Conservation (phyloP, 2,329 filamentous ascomycete genomes). For the Fusarium circinatum region DNA sequence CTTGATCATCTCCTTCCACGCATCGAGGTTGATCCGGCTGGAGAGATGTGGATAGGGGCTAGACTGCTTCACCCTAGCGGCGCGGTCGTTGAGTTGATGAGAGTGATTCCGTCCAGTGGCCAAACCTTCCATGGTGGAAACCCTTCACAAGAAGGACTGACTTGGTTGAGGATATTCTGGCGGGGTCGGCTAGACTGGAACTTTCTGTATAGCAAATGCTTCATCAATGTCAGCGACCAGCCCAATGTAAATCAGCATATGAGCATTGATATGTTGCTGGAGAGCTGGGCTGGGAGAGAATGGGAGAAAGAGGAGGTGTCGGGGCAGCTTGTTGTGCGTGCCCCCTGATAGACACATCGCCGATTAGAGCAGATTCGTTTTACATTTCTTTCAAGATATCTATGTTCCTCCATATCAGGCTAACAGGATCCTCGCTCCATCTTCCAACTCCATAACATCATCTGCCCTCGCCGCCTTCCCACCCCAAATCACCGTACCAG, state of each 20-base stretch:
- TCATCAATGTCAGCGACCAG: not conserved
- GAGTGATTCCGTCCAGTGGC: conserved; percentile 2
- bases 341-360: too few relatives aligned
- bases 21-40: not conserved
- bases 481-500: conserved; percentile 62
- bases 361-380: not conserved
- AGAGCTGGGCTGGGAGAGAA: not conserved
- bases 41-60: conserved; percentile 14
- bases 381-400: not conserved
- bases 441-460: conserved; percentile 65
- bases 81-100: not conserved
- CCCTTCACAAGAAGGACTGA: not conserved
- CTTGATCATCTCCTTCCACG: conserved; percentile 7
- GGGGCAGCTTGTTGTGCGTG: not conserved
- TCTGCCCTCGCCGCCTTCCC: conserved; percentile 59
- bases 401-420: conserved; percentile 26
- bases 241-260: not conserved
- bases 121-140: not conserved
- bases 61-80: not conserved
- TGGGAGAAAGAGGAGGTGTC: not conserved
- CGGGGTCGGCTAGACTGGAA: conserved; percentile 3
- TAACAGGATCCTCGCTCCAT: conserved; percentile 52
- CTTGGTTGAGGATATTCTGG: not conserved
- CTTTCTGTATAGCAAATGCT: not conserved
- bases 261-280: not conserved